Base-by-base conservation (phyloP, 2,329 filamentous ascomycete genomes). In the Stenocarpella maydis region DNA sequence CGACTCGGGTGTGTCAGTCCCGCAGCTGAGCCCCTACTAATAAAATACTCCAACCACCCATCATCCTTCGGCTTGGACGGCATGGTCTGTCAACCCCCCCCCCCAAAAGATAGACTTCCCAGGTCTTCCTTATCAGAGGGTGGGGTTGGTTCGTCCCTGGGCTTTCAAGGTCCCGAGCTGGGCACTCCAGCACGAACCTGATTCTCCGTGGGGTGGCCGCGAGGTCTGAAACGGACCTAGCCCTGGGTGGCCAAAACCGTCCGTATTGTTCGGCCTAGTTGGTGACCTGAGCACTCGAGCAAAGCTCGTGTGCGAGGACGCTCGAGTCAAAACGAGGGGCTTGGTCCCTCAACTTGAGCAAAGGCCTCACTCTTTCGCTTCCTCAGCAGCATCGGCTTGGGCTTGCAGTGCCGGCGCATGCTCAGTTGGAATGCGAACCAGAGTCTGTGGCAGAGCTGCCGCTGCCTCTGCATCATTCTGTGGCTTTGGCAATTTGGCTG, bases 401-500 rank as follows among this genome's bases (percentile, higher is more conserved):
- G 87, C 88, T 73, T 91, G 88, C 8, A 91, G 78, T 28, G 87
- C 82, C 31, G 89, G 88, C 15, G 89, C 89, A 79, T 95, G 92
- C 74, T 95, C 91, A 19, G 92, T 94, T 1, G 93, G 93, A 74
- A 96, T 95, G 72, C 93, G 89, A 43, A 97, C 93, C 19, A 97
- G 85, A 21, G 93, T 95, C 77, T 95, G 92, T 1, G 93, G 93
- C 49, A 96, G 83, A 49, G 87, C 81, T n/a, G 85, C 76, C 43
- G 87, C 81, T n/a, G 85, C 75, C 52, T 83, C 80, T 63, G 82
- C 80, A 75, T 74, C 76, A 17, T 79, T 78, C 72, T 86, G 85
- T 3, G 90, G 86, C 74, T 87, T 89, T 19, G 92, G 87, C 31
- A 95, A 83, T 84, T 92, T 93, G 68, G 88, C 92, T 94, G 45